Percentiles rank a stretch among this genome's conserved stretches.
These are phyloP conservation scores for Citrullus mucosospermus DNA, from an alignment of 306 rosid species.

Conservation along the genomic window DNA sequence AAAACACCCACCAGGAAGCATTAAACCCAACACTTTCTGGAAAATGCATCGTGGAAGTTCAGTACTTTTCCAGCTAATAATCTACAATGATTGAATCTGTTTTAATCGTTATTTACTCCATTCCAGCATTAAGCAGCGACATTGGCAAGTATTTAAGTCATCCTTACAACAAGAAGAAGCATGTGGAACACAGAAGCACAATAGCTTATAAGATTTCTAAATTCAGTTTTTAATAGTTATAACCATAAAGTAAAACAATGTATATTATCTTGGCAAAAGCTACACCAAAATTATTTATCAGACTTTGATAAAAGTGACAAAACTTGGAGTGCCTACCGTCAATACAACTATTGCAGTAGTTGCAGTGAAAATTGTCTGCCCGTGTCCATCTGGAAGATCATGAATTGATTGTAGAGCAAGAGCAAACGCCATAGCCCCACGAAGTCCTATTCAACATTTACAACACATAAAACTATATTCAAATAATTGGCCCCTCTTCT, in stretches of 20 bases:
- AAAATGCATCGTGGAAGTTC: not conserved
- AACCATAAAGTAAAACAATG: not conserved
- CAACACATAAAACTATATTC: not conserved
- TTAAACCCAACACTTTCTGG: not conserved
- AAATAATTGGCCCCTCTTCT: not conserved
- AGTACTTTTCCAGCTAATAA: not conserved
- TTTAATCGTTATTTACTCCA: not conserved
- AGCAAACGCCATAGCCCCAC: slow-evolving; percentile 99
- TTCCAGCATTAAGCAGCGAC: not conserved
- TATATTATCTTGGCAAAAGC: not conserved
- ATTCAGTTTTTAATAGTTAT: not conserved
- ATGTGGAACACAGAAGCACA: not conserved
- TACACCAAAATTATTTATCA: not conserved
- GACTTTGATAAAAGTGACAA: not conserved
- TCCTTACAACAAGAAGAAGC: not conserved
- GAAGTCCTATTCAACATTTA: slow-evolving; percentile 49
- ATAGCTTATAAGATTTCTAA: not conserved
- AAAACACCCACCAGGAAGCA: not conserved
- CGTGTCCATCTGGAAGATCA: slow-evolving; percentile 98
- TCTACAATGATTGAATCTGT: not conserved
- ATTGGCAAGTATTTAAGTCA: not conserved
- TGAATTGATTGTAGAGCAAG: slow-evolving; percentile 95
- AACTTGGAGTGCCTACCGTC: slow-evolving; percentile 48
- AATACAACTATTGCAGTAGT: slow-evolving; percentile 95
- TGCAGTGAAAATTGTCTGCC: slow-evolving; percentile 95